phyloP scores from a whole-genome alignment of 257 asterid genomes.

The Haberlea rhodopensis region DNA sequence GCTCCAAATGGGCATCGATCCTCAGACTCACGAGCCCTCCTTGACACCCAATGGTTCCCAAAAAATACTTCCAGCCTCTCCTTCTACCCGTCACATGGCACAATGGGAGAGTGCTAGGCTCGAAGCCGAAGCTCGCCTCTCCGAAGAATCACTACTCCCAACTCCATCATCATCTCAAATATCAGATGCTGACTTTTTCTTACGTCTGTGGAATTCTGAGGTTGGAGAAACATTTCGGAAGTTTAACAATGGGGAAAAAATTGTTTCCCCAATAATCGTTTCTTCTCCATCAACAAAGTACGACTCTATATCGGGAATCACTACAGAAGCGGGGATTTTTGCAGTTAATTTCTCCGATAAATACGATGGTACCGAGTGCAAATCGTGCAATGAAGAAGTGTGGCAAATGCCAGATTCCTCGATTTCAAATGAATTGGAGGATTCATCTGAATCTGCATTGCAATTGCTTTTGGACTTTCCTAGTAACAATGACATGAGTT shows the following conservation, averaged over 20 bases:
- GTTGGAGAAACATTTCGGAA: constrained; percentile 75
- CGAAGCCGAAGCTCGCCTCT: constrained; percentile 91
- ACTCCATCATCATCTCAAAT: constrained; percentile 31
- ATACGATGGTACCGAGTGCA: constrained; percentile 32
- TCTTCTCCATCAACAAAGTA: constrained; percentile 48
- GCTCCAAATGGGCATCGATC: constrained; percentile 75
- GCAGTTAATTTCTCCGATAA: constrained; percentile 25
- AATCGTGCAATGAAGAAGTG: constrained; percentile 29
- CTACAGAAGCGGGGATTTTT: constrained; percentile 32
- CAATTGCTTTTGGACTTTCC: constrained; percentile 83
- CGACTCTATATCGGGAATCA: constrained; percentile 47
- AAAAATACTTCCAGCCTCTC: constrained; percentile 37
- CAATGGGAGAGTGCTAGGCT: constrained; percentile 97
- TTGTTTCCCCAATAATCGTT: constrained; percentile 29
- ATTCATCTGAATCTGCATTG: constrained; percentile 76
- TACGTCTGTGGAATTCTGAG: constrained; percentile 86
- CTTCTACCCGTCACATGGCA: constrained; percentile 95
- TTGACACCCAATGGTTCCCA: constrained; percentile 27
- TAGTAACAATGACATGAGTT: constrained; percentile 77
- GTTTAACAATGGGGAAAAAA: constrained; percentile 28
- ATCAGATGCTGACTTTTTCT: constrained; percentile 49
- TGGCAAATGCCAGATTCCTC: constrained; percentile 36
- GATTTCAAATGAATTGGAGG: constrained; percentile 62
- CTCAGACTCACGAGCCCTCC: constrained; percentile 70
- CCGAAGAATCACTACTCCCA: constrained; percentile 53